Percentiles rank a stretch among this genome's conserved stretches.
Evolutionary conservation across 2,329 filamentous ascomycete species (phyloP).

Genomic region (Ophiostoma triangulosporum): DNA sequence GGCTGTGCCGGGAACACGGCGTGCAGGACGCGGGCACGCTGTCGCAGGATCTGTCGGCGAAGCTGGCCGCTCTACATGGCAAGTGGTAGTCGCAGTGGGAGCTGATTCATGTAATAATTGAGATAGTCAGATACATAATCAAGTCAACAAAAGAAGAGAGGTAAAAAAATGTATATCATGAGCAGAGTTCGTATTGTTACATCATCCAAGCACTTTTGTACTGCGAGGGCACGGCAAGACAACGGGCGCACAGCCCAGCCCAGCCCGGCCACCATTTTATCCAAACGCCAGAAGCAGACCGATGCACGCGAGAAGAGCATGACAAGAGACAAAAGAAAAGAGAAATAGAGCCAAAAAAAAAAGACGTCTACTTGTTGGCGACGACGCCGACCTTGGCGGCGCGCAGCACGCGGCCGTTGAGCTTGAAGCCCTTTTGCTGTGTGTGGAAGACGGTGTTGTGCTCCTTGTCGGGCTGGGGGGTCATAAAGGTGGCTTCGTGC

Average conservation of each 20-base stretch:
- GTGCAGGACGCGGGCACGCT: neutral
- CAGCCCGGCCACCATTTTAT: neutral
- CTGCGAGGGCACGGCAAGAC: no score
- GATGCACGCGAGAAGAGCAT: no score
- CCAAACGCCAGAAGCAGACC: slow-evolving; percentile 9
- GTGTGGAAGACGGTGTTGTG: slow-evolving; percentile 82
- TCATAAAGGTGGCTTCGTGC: slow-evolving; percentile 94
- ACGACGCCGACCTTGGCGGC: slow-evolving; percentile 94
- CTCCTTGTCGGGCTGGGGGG: slow-evolving; percentile 74
- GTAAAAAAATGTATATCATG: slow-evolving; percentile 9
- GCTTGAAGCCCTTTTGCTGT: slow-evolving; percentile 89
- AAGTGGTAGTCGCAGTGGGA: no score
- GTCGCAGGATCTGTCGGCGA: neutral
- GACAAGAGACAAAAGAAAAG: neutral
- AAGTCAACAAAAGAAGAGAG: no score
- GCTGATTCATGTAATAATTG: no score
- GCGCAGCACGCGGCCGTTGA: slow-evolving; percentile 80
- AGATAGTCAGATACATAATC: no score
- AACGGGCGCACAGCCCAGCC: neutral
- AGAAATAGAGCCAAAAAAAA: neutral
- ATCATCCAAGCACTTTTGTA: neutral
- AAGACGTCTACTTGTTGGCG: slow-evolving; percentile 48
- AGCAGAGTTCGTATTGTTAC: slow-evolving; percentile 14
- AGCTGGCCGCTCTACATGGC: neutral
- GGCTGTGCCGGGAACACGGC: slow-evolving; percentile 5